Evolutionary conservation across 2,329 filamentous ascomycete species (phyloP).

Genomic region (Botrytis elliptica): DNA sequence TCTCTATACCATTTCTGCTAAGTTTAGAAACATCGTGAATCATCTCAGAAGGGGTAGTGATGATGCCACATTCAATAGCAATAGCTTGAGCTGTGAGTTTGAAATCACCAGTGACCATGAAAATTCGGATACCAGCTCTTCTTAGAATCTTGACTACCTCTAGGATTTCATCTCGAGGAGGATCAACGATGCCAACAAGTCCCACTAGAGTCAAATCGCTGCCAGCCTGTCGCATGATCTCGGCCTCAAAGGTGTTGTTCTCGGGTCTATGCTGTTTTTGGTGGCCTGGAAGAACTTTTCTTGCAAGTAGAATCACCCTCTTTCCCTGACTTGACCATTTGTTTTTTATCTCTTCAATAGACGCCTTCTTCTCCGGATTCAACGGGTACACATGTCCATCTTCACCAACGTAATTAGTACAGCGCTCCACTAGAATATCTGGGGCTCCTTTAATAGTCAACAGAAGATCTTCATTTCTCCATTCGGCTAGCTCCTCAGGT

Average conservation of each 20-base stretch:
- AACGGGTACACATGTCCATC: slow-evolving; percentile 54
- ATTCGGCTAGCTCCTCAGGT: slow-evolving; percentile 20
- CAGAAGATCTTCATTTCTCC: slow-evolving; percentile 37
- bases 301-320: slow-evolving; percentile 63
- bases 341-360: slow-evolving; percentile 60
- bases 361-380: slow-evolving; percentile 43
- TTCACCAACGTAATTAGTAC: slow-evolving; percentile 54
- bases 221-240: slow-evolving; percentile 53
- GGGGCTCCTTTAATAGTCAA: slow-evolving; percentile 75
- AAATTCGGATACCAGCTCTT: slow-evolving; percentile 66
- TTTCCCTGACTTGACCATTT: slow-evolving; percentile 66
- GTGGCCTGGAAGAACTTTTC: slow-evolving; percentile 44
- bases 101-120: slow-evolving; percentile 78
- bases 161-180: slow-evolving; percentile 56
- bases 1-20: slow-evolving; percentile 7
- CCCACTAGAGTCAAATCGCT: slow-evolving; percentile 52
- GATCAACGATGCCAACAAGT: slow-evolving; percentile 56
- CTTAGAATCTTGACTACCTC: slow-evolving; percentile 58
- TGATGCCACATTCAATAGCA: slow-evolving; percentile 67
- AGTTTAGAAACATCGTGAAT: slow-evolving; percentile 27
- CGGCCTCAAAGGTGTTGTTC: slow-evolving; percentile 51
- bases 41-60: slow-evolving; percentile 44
- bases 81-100: slow-evolving; percentile 72
- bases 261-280: slow-evolving; percentile 21
- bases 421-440: slow-evolving; percentile 66